These are phyloP conservation scores for Racocetra persica DNA, from an alignment of 371 early-diverging fungal species.

Conservation along the genomic window DNA sequence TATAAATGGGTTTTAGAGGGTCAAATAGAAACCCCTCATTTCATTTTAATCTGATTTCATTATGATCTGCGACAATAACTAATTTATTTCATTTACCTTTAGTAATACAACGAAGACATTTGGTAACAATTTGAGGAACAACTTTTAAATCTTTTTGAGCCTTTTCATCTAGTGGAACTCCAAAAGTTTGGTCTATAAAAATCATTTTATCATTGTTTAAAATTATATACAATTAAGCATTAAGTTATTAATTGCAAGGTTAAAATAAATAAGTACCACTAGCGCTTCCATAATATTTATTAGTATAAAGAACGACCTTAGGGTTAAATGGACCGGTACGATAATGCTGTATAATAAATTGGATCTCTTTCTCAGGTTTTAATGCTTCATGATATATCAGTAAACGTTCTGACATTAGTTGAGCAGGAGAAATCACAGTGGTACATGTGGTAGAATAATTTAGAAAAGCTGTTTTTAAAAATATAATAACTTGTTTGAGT, in stretches of 20 bases:
- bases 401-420: slow-evolving; percentile 69
- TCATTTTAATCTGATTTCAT: too few relatives aligned
- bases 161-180: slow-evolving; percentile 75
- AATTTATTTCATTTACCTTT: slow-evolving; percentile 49
- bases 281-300: slow-evolving; percentile 68
- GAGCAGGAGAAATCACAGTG: slow-evolving; percentile 61
- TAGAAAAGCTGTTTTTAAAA: slow-evolving; percentile 56
- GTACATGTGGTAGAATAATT: slow-evolving; percentile 68
- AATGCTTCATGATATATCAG: slow-evolving; percentile 76
- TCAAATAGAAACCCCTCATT: too few relatives aligned
- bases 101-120: slow-evolving; percentile 58
- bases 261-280: slow-evolving; percentile 54
- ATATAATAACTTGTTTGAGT: not conserved
- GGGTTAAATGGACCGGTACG: slow-evolving; percentile 76
- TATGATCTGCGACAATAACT: too few relatives aligned
- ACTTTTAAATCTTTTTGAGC: slow-evolving; percentile 61
- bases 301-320: slow-evolving; percentile 72
- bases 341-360: slow-evolving; percentile 78
- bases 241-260: not conserved
- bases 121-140: slow-evolving; percentile 66
- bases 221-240: too few relatives aligned
- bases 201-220: too few relatives aligned
- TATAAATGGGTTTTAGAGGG: too few relatives aligned
- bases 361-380: slow-evolving; percentile 77
- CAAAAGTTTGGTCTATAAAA: slow-evolving; percentile 73